Conservation (phyloP, 1,284 basidiomycete genomes). For the Mycena sp. region DNA sequence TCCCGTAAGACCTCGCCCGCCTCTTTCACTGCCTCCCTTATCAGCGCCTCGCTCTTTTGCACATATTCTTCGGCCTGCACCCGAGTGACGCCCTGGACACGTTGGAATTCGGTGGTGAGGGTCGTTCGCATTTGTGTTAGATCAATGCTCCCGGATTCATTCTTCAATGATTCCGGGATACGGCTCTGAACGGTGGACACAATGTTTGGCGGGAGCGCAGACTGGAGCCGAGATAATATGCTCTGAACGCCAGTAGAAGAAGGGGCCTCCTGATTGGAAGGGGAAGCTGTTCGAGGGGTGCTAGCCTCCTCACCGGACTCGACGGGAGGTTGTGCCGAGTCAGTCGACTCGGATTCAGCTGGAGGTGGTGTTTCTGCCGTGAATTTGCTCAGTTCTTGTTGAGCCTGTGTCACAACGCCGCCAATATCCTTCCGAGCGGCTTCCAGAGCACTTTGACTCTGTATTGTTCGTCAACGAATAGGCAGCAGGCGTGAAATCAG, state of each 20-base stretch:
- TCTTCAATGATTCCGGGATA: slow-evolving; percentile 73
- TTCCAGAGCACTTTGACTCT: slow-evolving; percentile 84
- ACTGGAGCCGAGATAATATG: slow-evolving; percentile 77
- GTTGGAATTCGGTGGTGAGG: slow-evolving; percentile 77
- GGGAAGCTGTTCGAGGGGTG: slow-evolving; percentile 44
- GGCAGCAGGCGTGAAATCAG: background rate
- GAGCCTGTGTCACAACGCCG: slow-evolving; percentile 84
- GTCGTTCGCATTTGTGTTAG: slow-evolving; percentile 73
- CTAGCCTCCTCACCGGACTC: slow-evolving; percentile 37
- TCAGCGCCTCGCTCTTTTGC: slow-evolving; percentile 78
- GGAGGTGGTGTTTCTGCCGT: slow-evolving; percentile 50
- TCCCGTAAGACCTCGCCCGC: slow-evolving; percentile 84
- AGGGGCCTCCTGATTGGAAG: slow-evolving; percentile 37
- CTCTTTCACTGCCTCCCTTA: slow-evolving; percentile 78
- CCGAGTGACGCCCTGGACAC: slow-evolving; percentile 77
- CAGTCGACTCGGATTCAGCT: slow-evolving; percentile 36
- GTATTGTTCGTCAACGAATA: slow-evolving; percentile 19
- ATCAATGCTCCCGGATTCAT: slow-evolving; percentile 73
- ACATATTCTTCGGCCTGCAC: slow-evolving; percentile 88
- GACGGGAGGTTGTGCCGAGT: slow-evolving; percentile 34
- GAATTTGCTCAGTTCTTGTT: slow-evolving; percentile 82
- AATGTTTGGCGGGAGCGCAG: slow-evolving; percentile 77
- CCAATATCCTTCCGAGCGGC: slow-evolving; percentile 82
- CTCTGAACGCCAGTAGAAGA: slow-evolving; percentile 53
- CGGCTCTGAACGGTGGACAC: slow-evolving; percentile 75